Evolutionary conservation across 116 monocot genomes (phyloP), one percentile per base, ranked within the genome.

Genomic region (Cymodocea nodosa): DNA sequence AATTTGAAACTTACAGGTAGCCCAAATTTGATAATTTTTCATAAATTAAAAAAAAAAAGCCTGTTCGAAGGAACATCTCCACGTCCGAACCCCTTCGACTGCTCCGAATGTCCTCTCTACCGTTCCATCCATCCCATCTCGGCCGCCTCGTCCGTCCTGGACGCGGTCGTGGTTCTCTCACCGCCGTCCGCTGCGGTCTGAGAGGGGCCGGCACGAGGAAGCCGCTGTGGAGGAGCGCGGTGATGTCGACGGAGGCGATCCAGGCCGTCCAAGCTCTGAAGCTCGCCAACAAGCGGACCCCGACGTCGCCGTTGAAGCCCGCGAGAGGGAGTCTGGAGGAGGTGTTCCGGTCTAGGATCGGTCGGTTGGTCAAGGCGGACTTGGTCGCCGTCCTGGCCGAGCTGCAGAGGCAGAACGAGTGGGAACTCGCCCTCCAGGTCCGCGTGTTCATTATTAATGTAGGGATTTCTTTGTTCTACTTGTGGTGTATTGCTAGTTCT

Each of bases 181-280:
- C 48, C 37, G 23, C 50, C n/a, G 58, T 84, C 65, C 66, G 71
- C 49, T 86, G 81, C 63, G 81, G 90, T 16, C 72, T 90, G 10
- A 71, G 90, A 20, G 83, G 54, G 13, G 75, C 70, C 15, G 86
- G 82, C 2, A 18, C 71, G 56, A 79, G 82, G 74, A 70, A 69
- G 71, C 80, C 79, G 10, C 68, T 87, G 18, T 91, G 87, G 91
- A 75, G 82, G 52, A 72, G 76, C 54, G 54, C 51, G 6, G 71
- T 80, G 52, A 50, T 87, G 71, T 82, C 84, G 23, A 70, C 76
- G 18, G 91, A 91, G 69, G 87, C 91, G 12, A 87, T 91, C 64
- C 91, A 91, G 24, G 91, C 80, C 64, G 84, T 91, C 56, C 91
- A 87, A 50, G 74, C 80, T 7, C 84, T 91, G 54, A 91, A 91